Conservation (phyloP, 2,329 filamentous ascomycete genomes). For the Berkeleyomyces basicola region DNA sequence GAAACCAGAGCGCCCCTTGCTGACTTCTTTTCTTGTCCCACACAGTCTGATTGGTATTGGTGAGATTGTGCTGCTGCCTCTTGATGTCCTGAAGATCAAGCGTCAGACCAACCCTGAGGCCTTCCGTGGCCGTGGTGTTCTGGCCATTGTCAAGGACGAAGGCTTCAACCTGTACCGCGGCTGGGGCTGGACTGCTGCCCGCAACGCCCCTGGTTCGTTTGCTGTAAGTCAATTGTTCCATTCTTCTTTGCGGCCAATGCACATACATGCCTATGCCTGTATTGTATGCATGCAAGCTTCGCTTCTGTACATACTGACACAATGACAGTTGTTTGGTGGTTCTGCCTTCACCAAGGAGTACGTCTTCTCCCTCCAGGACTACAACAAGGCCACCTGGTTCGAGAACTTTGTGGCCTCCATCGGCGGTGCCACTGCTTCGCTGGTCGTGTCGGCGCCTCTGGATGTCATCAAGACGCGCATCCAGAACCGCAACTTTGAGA, state of each 20-base stretch:
- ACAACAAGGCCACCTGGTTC: constrained; percentile 85
- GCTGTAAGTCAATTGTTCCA: constrained; percentile 44
- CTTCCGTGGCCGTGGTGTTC: constrained; percentile 80
- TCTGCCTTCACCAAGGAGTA: constrained; percentile 97
- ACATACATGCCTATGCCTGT: not conserved
- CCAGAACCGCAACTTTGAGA: constrained; percentile 97
- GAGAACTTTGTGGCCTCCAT: constrained; percentile 98
- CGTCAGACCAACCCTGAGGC: constrained; percentile 97
- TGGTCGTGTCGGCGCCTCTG: constrained; percentile 86
- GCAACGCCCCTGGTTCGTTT: constrained; percentile 93
- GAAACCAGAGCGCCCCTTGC: not conserved
- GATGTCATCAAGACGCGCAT: constrained; percentile 98
- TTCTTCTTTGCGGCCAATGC: not conserved
- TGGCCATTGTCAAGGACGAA: constrained; percentile 83
- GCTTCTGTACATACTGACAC: not conserved
- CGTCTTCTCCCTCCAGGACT: constrained; percentile 74
- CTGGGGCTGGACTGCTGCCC: constrained; percentile 92
- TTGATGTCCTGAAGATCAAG: constrained; percentile 99
- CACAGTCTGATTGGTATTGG: constrained; percentile 81
- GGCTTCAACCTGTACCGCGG: constrained; percentile 91
- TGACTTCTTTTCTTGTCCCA: not conserved
- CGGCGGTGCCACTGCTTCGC: constrained; percentile 83
- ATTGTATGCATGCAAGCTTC: not conserved
- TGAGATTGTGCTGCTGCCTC: constrained; percentile 84
- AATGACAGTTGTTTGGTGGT: constrained; percentile 71